phyloP scores from a whole-genome alignment of 352 stramenopile genomes.

The Pythium sukuiense region DNA sequence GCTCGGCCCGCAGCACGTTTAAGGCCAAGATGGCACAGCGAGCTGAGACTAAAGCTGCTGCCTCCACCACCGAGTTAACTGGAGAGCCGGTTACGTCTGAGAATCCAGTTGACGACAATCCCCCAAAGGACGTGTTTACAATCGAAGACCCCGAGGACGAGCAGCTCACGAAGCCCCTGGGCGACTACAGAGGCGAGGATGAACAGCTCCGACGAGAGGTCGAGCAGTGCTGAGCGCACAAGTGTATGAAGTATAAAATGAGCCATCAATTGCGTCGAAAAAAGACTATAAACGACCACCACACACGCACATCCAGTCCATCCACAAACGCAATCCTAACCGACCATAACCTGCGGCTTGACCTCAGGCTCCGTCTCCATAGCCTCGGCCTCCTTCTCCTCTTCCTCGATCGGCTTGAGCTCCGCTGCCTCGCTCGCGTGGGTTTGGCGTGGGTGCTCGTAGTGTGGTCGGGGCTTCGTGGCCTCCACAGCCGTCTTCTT shows the following conservation, averaged over 20 bases:
- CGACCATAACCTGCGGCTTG: neutral
- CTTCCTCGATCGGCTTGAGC: conserved; percentile 4
- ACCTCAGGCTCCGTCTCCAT: conserved; percentile 2
- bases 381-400: conserved; percentile 3
- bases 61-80: neutral
- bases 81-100: neutral
- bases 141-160: conserved; percentile 15
- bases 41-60: conserved; percentile 9
- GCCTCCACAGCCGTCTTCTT: neutral
- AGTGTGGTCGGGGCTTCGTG: conserved; percentile 2
- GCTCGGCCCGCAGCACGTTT: conserved; percentile 17
- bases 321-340: neutral
- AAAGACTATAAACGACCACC: neutral
- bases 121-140: conserved; percentile 13
- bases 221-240: conserved; percentile 24
- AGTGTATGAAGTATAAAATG: neutral
- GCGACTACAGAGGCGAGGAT: conserved; percentile 17
- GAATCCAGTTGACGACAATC: neutral
- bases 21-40: conserved; percentile 28
- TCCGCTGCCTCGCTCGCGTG: neutral
- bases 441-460: neutral
- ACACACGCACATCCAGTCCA: neutral
- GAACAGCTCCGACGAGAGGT: conserved; percentile 24
- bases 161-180: conserved; percentile 1
- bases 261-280: neutral